A percentile compares a stretch with the other conserved stretches of the same genome.
These are phyloP conservation scores for Trametes villosa DNA, from an alignment of 768 basidiomycete species.

Conservation along the genomic window DNA sequence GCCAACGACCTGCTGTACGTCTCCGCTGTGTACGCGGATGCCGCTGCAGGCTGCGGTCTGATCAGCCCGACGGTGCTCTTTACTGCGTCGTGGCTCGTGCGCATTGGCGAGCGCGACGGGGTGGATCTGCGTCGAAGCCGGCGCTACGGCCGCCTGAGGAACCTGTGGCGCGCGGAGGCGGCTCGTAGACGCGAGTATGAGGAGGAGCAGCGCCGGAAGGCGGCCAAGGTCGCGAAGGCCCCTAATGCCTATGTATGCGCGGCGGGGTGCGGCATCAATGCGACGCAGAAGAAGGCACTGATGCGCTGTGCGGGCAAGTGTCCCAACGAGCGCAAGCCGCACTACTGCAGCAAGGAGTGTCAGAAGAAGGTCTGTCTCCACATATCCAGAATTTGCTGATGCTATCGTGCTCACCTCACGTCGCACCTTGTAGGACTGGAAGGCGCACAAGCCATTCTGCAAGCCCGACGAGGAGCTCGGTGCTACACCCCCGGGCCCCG, in stretches of 20 bases:
- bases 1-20: constrained; percentile 2
- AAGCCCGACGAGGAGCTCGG: not conserved
- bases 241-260: constrained; percentile 23
- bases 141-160: not conserved
- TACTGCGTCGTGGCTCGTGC: not conserved
- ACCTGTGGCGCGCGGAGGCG: constrained; percentile 8
- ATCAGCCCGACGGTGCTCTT: constrained; percentile 7
- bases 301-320: constrained; percentile 13
- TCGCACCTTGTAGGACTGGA: not conserved
- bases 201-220: not conserved
- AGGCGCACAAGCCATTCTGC: not conserved
- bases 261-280: constrained; percentile 18
- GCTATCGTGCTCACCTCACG: not conserved
- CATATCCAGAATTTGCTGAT: not conserved
- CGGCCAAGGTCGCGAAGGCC: not conserved
- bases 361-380: not conserved
- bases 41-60: constrained; percentile 2
- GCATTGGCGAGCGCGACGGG: not conserved
- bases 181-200: not conserved
- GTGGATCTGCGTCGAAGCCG: not conserved
- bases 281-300: constrained; percentile 14
- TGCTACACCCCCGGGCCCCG: not conserved
- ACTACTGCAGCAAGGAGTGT: constrained; percentile 21
- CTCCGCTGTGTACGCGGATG: constrained; percentile 13
- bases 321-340: constrained; percentile 5